Percentiles rank a stretch among this genome's conserved stretches.
Evolutionary conservation across 495 filamentous ascomycete genomes (phyloP).

Genomic region (Xylaria intraflava): DNA sequence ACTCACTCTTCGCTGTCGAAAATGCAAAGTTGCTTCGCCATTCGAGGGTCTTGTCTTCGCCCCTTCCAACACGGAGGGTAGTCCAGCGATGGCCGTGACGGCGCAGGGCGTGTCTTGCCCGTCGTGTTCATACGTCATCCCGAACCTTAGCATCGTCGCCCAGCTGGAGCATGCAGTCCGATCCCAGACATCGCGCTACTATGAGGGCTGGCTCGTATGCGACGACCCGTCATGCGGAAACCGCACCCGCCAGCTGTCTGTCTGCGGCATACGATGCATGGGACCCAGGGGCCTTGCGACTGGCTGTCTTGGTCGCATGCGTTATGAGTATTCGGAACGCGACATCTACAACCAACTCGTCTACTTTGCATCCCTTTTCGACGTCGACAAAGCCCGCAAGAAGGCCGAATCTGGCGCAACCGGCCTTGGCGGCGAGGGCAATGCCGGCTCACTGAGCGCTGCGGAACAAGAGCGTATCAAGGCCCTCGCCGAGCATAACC

Average conservation of each 20-base stretch:
- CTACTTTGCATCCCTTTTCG: conserved; percentile 79
- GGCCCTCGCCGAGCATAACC: conserved; percentile 73
- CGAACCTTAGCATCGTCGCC: conserved; percentile 67
- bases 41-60: conserved; percentile 68
- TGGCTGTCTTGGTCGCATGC: conserved; percentile 83
- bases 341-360: conserved; percentile 90
- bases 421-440: conserved; percentile 30
- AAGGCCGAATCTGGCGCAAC: conserved; percentile 30
- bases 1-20: conserved; percentile 69
- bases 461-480: conserved; percentile 48
- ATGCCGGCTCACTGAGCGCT: conserved; percentile 31
- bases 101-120: conserved; percentile 70
- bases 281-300: conserved; percentile 74
- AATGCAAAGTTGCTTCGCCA: conserved; percentile 61
- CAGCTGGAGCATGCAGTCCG: conserved; percentile 84
- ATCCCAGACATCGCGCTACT: conserved; percentile 70
- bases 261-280: conserved; percentile 84
- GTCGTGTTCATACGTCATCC: conserved; percentile 51
- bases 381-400: conserved; percentile 73
- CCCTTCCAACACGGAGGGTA: conserved; percentile 9
- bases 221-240: conserved; percentile 81
- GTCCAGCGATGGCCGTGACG: conserved; percentile 35
- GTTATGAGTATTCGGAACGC: conserved; percentile 81
- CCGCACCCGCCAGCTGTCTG: conserved; percentile 83
- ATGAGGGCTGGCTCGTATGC: conserved; percentile 85